Percentiles rank a stretch among this genome's conserved stretches.
Conservation (phyloP, 2,329 filamentous ascomycete species). For the Lachnellula willkommii region DNA sequence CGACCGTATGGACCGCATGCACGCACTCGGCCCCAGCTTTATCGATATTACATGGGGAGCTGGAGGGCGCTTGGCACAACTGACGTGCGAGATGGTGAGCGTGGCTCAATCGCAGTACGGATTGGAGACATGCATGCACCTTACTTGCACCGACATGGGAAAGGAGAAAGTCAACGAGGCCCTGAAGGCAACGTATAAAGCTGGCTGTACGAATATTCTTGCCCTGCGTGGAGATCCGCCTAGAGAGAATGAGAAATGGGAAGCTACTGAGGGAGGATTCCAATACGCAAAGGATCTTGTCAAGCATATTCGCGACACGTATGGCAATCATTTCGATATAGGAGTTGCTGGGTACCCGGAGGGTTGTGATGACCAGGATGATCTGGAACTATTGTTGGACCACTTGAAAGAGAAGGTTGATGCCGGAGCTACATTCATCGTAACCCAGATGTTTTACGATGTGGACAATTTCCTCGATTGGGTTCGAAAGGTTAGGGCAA, state of each 20-base stretch:
- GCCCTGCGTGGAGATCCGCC: conserved; percentile 91
- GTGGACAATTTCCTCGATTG: conserved; percentile 90
- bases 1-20: conserved; percentile 99
- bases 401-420: conserved; percentile 98
- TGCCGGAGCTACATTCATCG: conserved; percentile 85
- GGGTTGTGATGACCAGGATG: conserved; percentile 86
- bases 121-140: conserved; percentile 96
- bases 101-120: conserved; percentile 94
- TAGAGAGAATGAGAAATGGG: conserved; percentile 90
- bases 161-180: conserved; percentile 86
- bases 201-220: conserved; percentile 95
- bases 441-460: conserved; percentile 99
- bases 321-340: conserved; percentile 91
- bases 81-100: conserved; percentile 96
- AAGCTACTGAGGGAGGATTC: conserved; percentile 79
- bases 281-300: conserved; percentile 87
- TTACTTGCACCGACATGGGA: conserved; percentile 98
- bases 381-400: conserved; percentile 77
- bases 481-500: conserved; percentile 79
- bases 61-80: conserved; percentile 80
- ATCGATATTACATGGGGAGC: conserved; percentile 99
- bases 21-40: conserved; percentile 86
- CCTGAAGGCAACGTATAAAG: conserved; percentile 80
- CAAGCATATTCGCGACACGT: conserved; percentile 67
- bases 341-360: conserved; percentile 96